phyloP scores from a whole-genome alignment of 495 filamentous ascomycete species.

The Aspergillus ostianus region DNA sequence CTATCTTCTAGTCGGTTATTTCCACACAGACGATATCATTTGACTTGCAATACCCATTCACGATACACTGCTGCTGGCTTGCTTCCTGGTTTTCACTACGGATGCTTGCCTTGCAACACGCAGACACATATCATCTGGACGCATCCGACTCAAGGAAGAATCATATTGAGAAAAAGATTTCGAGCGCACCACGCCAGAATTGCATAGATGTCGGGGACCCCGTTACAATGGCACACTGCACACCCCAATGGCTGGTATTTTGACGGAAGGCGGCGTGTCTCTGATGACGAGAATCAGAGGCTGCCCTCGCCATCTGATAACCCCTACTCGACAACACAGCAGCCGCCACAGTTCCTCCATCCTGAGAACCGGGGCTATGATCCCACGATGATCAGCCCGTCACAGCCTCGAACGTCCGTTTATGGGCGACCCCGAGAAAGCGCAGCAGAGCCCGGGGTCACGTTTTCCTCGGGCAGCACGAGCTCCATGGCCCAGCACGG shows the following conservation, averaged over 20 bases:
- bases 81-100: background rate
- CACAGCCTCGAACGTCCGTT: constrained; percentile 19
- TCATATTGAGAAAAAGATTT: constrained; percentile 1
- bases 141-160: background rate
- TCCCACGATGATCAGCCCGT: constrained; percentile 16
- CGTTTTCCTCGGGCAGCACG: constrained; percentile 23
- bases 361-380: constrained; percentile 24
- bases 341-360: constrained; percentile 23
- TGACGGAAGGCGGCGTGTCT: constrained; percentile 7
- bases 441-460: constrained; percentile 27
- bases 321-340: constrained; percentile 10
- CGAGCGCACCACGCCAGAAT: constrained; percentile 1
- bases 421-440: constrained; percentile 18
- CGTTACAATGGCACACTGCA: constrained; percentile 20
- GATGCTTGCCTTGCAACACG: constrained; percentile 6
- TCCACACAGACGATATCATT: background rate
- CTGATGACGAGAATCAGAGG: constrained; percentile 14
- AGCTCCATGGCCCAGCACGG: constrained; percentile 20
- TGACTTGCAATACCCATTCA: background rate
- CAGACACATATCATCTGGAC: constrained; percentile 3
- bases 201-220: constrained; percentile 27
- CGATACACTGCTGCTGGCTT: background rate
- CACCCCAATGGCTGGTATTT: constrained; percentile 15
- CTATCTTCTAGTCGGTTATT: background rate
- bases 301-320: constrained; percentile 8